Evolutionary conservation across 257 asterid species (phyloP), one percentile per base, ranked within the genome.

Genomic region (Phtheirospermum japonicum): DNA sequence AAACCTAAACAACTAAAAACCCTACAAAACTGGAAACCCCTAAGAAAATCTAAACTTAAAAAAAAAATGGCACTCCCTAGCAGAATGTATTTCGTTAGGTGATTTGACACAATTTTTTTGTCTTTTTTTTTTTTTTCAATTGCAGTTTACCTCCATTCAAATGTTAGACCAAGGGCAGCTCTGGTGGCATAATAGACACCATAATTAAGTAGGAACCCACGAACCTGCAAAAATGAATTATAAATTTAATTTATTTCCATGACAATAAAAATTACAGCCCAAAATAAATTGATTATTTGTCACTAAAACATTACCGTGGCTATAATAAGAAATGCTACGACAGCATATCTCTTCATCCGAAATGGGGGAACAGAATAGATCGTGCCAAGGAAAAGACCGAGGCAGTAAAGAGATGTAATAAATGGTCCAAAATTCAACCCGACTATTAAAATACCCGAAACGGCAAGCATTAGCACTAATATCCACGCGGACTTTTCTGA

Each of bases 291-390:
- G 13, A 55, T 43, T 37, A 12, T 23, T 40, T 26, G 48, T 19
- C 8, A 55, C 10, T 17, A 36, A 57, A 71, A 65, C 16, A 77
- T 28, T 81, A 91, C 98, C 92, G 93, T 92, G 77, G 95, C 97
- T 61, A 92, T 92, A 59, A 92, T 92, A 59, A 92, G 93, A 80
- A 89, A 93, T 49, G 99, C 97, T 36, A 82, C 32, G 54, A 85
- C 85, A 8, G 97, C 85, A 76, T 54, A 81, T 82, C 84, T 83
- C 83, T 89, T 93, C 97, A 93, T 71, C 63, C 99, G 88, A 65
- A 93, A 84, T 45, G 99, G 99, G 45, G 99, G 99, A 64, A 89
- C 99, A 42, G 99, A 93, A 69, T 93, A 93, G 50, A 93, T 87
- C 51, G 97, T 93, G 56, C 99, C 97, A 53, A 89, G 90, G 65